These are phyloP conservation scores for Monosporascus sp. DNA, from an alignment of 2,329 filamentous ascomycete genomes.

Conservation along the genomic window DNA sequence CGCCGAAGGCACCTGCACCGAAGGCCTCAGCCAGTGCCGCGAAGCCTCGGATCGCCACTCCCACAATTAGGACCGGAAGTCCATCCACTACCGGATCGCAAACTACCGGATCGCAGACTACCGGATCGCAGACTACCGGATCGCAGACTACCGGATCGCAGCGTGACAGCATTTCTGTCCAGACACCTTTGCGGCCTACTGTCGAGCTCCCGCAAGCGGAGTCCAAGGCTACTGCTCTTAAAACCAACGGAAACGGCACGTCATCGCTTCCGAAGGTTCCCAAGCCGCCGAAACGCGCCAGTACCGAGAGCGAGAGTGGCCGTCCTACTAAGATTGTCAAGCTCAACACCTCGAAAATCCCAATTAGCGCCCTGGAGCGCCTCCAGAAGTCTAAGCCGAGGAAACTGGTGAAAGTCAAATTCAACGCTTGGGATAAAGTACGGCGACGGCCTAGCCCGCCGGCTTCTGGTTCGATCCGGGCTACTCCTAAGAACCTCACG, in stretches of 20 bases:
- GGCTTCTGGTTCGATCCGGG: conserved; percentile 22
- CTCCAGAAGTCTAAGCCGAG: conserved; percentile 9
- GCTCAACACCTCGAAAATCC: conserved; percentile 23
- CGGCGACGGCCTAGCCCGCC: conserved; percentile 8
- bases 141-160: conserved; percentile 11
- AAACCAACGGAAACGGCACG: conserved; percentile 15
- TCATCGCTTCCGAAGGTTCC: conserved; percentile 11
- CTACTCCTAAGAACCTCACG: conserved; percentile 19
- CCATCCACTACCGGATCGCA: conserved; percentile 8
- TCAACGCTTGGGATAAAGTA: conserved; percentile 22
- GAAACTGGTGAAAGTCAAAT: conserved; percentile 23
- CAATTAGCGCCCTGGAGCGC: conserved; percentile 14
- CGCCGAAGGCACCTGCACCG: conserved; percentile 1
- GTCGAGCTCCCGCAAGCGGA: conserved; percentile 21
- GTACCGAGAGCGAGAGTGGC: conserved; percentile 21
- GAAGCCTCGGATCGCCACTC: conserved; percentile 8
- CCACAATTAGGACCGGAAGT: conserved; percentile 1
- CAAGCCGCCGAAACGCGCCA: conserved; percentile 21
- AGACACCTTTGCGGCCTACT: conserved; percentile 21
- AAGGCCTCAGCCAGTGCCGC: conserved; percentile 5
- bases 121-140: no score
- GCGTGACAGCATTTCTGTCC: conserved; percentile 24
- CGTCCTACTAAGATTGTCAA: conserved; percentile 28
- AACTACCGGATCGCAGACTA: no score
- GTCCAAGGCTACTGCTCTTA: conserved; percentile 12